Evolutionary conservation across 2,329 filamentous ascomycete species (phyloP).

Genomic region (Aspergillus eucalypticola): DNA sequence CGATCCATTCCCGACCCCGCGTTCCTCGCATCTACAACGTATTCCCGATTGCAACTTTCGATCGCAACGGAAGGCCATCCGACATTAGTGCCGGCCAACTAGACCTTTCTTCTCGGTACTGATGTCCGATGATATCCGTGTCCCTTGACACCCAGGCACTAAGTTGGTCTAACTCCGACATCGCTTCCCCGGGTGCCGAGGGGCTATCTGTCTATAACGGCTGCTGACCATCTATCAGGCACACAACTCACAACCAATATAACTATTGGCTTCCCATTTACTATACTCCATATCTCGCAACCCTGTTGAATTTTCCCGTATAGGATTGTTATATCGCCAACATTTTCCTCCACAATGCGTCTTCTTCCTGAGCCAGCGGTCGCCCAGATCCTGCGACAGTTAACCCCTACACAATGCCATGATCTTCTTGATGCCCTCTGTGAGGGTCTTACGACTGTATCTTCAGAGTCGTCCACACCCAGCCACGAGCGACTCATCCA

Average conservation of each 20-base stretch:
- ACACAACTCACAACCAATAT: neutral
- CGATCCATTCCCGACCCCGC: neutral
- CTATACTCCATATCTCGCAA: too few species aligned
- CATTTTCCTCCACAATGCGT: conserved; percentile 28
- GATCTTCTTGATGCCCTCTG: conserved; percentile 40
- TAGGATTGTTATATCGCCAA: too few species aligned
- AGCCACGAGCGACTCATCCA: conserved; percentile 36
- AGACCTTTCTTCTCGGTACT: neutral
- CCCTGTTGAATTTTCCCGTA: accelerated
- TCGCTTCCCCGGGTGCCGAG: neutral
- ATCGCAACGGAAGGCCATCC: neutral
- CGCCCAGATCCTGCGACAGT: conserved; percentile 32
- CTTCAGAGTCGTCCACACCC: conserved; percentile 27
- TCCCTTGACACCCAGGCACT: neutral
- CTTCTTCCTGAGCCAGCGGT: conserved; percentile 38
- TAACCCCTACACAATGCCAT: conserved; percentile 36
- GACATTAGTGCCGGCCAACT: neutral
- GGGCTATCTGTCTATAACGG: neutral
- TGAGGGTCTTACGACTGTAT: conserved; percentile 36
- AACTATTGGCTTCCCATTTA: too few species aligned
- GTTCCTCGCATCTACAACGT: neutral
- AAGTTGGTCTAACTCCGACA: conserved; percentile 8
- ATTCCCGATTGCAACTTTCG: neutral
- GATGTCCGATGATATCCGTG: conserved; percentile 5
- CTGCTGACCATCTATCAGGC: neutral